Evolutionary conservation across 352 stramenopile species (phyloP).

Genomic region (Globisporangium cystogenes): DNA sequence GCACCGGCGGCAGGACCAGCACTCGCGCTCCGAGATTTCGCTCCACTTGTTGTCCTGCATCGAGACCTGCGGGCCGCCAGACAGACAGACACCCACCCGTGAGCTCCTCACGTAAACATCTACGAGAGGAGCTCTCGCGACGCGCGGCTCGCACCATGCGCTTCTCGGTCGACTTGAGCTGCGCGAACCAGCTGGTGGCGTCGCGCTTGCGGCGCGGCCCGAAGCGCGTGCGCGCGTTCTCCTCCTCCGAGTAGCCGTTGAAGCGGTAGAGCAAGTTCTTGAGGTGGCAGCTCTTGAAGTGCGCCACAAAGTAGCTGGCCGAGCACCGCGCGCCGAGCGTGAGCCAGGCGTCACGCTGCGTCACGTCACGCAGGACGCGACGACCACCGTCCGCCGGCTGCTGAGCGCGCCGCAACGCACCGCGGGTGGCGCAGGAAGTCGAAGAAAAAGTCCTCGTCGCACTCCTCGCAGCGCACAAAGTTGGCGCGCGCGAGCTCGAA

Average conservation of each 20-base stretch:
- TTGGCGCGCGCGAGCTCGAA: conserved; percentile 64
- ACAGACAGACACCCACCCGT: no score
- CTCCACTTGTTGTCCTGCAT: conserved; percentile 86
- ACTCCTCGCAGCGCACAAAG: conserved; percentile 76
- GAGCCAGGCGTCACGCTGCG: no score
- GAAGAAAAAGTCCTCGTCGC: conserved; percentile 80
- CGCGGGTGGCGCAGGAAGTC: conserved; percentile 68
- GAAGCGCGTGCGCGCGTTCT: conserved; percentile 70
- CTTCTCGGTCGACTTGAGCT: conserved; percentile 84
- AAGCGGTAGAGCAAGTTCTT: conserved; percentile 78
- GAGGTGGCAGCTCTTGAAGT: conserved; percentile 77
- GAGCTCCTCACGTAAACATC: no score
- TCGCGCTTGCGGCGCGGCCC: conserved; percentile 65
- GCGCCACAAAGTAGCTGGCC: conserved; percentile 68
- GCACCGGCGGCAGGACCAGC: conserved; percentile 66
- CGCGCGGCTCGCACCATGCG: conserved; percentile 38
- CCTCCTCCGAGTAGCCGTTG: conserved; percentile 66
- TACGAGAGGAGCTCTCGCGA: no score
- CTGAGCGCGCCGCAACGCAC: no score
- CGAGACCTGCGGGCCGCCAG: conserved; percentile 36
- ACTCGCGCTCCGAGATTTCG: conserved; percentile 68
- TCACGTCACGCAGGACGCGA: no score
- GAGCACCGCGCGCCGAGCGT: no score
- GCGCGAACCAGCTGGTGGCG: conserved; percentile 60
- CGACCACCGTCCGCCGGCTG: no score